These are phyloP conservation scores for Fusarium abutilonis DNA, from an alignment of 2,329 filamentous ascomycete species.

Conservation along the genomic window DNA sequence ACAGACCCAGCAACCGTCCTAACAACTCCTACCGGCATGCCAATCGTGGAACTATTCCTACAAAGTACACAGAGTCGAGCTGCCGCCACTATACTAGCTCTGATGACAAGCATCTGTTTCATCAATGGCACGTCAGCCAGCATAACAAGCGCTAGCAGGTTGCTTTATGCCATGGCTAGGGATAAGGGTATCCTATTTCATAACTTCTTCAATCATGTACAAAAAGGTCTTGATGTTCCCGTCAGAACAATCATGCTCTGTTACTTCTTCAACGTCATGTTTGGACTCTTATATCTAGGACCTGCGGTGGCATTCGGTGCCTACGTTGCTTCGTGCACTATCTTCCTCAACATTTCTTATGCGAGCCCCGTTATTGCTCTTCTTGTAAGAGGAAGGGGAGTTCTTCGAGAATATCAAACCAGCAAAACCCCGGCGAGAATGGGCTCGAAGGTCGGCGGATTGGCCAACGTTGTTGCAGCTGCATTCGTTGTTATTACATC, in stretches of 20 bases:
- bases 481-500: conserved; percentile 11
- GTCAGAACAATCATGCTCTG: conserved; percentile 26
- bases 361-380: conserved; percentile 28
- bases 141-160: conserved; percentile 54
- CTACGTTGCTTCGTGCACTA: conserved; percentile 33
- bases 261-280: conserved; percentile 30
- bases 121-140: conserved; percentile 55
- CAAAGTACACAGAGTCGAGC: conserved; percentile 54
- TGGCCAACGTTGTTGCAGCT: neutral
- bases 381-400: conserved; percentile 9
- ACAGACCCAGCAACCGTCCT: conserved; percentile 51
- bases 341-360: conserved; percentile 35
- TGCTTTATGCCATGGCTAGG: conserved; percentile 51
- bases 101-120: conserved; percentile 56
- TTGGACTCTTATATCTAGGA: conserved; percentile 32
- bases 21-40: conserved; percentile 54
- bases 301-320: conserved; percentile 34
- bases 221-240: conserved; percentile 18
- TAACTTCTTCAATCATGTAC: conserved; percentile 23
- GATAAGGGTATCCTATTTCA: conserved; percentile 33
- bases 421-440: conserved; percentile 11
- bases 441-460: neutral
- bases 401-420: conserved; percentile 10
- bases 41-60: conserved; percentile 57
- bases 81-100: conserved; percentile 49